phyloP scores from a whole-genome alignment of 1,284 basidiomycete species.

The Cryptococcus maquisensis region DNA sequence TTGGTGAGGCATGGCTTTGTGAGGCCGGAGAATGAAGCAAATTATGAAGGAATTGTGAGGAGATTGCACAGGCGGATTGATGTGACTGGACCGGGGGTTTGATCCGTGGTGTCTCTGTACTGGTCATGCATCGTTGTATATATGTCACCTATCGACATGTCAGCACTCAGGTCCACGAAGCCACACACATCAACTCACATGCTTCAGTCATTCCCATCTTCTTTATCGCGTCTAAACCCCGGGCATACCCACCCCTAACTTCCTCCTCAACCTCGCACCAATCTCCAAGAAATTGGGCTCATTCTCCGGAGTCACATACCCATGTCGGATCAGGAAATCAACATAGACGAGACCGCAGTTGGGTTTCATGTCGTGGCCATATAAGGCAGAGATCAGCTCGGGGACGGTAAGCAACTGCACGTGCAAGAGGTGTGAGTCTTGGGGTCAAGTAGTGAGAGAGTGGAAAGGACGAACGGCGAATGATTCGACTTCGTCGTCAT shows the following conservation, averaged over 20 bases:
- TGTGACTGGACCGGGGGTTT: conserved; percentile 16
- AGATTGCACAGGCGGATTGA: conserved; percentile 31
- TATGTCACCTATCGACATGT: too few species aligned
- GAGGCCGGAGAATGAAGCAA: conserved; percentile 51
- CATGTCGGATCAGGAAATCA: conserved; percentile 56
- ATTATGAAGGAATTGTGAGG: conserved; percentile 32
- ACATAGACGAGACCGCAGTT: conserved; percentile 57
- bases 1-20: conserved; percentile 53
- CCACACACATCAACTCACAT: too few species aligned
- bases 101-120: not conserved
- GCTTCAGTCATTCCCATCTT: too few species aligned
- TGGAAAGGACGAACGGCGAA: conserved; percentile 22
- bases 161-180: too few species aligned
- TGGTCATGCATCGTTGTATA: too few species aligned
- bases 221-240: not conserved
- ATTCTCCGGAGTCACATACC: conserved; percentile 52
- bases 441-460: not conserved
- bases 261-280: conserved; percentile 36
- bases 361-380: conserved; percentile 54
- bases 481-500: conserved; percentile 91
- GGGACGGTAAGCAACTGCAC: conserved; percentile 35
- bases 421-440: not conserved
- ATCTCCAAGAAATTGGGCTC: conserved; percentile 50
- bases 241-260: conserved; percentile 35
- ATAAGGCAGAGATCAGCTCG: conserved; percentile 49